Evolutionary conservation across 2,329 filamentous ascomycete species (phyloP), one percentile per base, ranked within the genome.

Genomic region (Xylaria hypoxylon): DNA sequence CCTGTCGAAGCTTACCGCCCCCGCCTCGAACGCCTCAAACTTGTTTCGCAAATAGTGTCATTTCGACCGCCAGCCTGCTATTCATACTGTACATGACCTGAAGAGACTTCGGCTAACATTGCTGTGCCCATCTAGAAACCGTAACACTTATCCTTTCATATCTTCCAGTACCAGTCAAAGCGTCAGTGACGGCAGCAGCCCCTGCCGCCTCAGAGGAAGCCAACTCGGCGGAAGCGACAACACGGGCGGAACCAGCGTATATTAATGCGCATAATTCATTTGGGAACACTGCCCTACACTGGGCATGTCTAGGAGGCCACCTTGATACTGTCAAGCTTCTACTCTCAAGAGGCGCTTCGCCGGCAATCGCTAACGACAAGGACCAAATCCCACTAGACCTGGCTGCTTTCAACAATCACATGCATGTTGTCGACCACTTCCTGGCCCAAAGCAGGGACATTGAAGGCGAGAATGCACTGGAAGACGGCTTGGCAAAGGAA

Each of bases 271-370:
- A 87, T 68, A 99, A 99, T 76, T 83, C 89, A 68, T 90, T 92
- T 51, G 94, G 94, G 50, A 98, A 97, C 81, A 97, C 95, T 0
- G 88, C 93, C 0, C 83, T 99, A 64, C 96, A 99, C 81, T 98
- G 94, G 94, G 95, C 95, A 0, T 92, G 93, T 0, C 82, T 97
- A 62, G 96, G 96, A 61, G 94, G 94, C 1, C 94, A 97, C 75
- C 82, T 98, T 2, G 87, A 90, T 5, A 87, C 89, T 3, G 93
- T 97, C 6, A 92, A 94, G 81, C 80, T 89, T 0, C 85, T 99
- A 13, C 84, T 97, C 1, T 88, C 89, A 50, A 84, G 88, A 2
- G 94, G 93, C 2, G 94, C 94, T 1, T 90, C 93, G 65, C 89
- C 94, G 4, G 89, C 89, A 11, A 82, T 93, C 35, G 90, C 90